Percentiles rank a stretch among this genome's conserved stretches.
phyloP scores from a whole-genome alignment of 345 rosid species.

The Abelmoschus esculentus region DNA sequence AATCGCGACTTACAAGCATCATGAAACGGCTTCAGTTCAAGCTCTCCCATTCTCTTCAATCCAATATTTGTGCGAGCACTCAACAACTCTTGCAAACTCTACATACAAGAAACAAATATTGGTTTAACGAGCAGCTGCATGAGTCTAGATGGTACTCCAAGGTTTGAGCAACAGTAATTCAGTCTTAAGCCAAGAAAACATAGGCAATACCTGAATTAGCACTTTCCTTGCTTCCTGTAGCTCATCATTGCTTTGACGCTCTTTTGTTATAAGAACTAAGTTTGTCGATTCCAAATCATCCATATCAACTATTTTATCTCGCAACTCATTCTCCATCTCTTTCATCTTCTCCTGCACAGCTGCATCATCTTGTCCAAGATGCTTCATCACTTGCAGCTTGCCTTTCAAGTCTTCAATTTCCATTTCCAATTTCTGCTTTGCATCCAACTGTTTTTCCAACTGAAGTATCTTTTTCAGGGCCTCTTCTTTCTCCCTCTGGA shows the following conservation, averaged over 20 bases:
- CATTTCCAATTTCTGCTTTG: constrained; percentile 81
- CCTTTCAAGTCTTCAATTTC: constrained; percentile 83
- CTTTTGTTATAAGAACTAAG: constrained; percentile 26
- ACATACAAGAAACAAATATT: constrained; percentile 4
- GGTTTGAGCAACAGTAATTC: background rate
- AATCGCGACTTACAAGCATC: constrained; percentile 47
- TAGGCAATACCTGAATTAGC: constrained; percentile 28
- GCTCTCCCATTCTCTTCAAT: constrained; percentile 76
- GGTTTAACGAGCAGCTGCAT: background rate
- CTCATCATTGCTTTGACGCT: constrained; percentile 37
- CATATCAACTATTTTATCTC: constrained; percentile 46
- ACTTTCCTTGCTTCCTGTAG: constrained; percentile 32
- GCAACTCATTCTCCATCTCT: constrained; percentile 56
- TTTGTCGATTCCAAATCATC: constrained; percentile 19
- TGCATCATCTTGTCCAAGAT: constrained; percentile 68
- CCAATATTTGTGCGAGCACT: constrained; percentile 35
- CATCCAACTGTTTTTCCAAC: constrained; percentile 60
- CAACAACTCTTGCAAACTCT: constrained; percentile 47
- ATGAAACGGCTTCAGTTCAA: constrained; percentile 49
- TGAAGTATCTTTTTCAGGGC: constrained; percentile 47
- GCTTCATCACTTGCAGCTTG: constrained; percentile 69
- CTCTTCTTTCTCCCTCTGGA: constrained; percentile 77
- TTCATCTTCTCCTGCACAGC: constrained; percentile 55
- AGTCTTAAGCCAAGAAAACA: background rate
- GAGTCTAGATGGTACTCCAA: background rate